These are phyloP conservation scores for Cadophora gregata DNA, from an alignment of 2,329 filamentous ascomycete species.

Conservation along the genomic window DNA sequence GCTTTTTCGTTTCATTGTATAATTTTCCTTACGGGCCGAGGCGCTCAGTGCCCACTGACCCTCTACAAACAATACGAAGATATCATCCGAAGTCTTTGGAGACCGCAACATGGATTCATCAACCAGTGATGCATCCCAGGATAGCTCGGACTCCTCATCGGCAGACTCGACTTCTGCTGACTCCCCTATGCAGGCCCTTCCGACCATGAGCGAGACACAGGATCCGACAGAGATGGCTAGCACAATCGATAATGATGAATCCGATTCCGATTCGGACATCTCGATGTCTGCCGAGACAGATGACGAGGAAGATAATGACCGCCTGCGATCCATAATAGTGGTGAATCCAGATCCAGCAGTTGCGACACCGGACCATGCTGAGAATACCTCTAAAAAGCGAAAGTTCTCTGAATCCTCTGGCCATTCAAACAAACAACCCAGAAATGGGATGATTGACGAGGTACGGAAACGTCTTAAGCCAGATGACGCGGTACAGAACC, in stretches of 20 bases:
- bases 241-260: constrained; percentile 38
- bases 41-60: constrained; percentile 23
- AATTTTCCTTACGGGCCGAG: constrained; percentile 29
- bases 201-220: constrained; percentile 22
- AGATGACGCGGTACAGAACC: constrained; percentile 30
- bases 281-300: constrained; percentile 47
- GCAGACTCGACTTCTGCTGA: constrained; percentile 37
- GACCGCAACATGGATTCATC: constrained; percentile 36
- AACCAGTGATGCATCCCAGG: constrained; percentile 34
- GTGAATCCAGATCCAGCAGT: constrained; percentile 17
- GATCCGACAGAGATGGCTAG: constrained; percentile 24
- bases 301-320: constrained; percentile 37
- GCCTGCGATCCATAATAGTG: constrained; percentile 8
- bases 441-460: constrained; percentile 30
- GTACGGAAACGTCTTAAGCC: constrained; percentile 40
- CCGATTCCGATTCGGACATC: constrained; percentile 45
- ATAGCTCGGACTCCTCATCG: constrained; percentile 42
- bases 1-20: constrained; percentile 35
- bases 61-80: constrained; percentile 16
- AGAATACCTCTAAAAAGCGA: constrained; percentile 38
- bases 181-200: constrained; percentile 30
- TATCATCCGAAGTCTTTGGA: constrained; percentile 19
- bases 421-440: constrained; percentile 28
- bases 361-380: constrained; percentile 1
- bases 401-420: constrained; percentile 34